A percentile compares a stretch with the other conserved stretches of the same genome.
Conservation (phyloP, 495 filamentous ascomycete species). For the Pyrenopolyporus hunteri region DNA sequence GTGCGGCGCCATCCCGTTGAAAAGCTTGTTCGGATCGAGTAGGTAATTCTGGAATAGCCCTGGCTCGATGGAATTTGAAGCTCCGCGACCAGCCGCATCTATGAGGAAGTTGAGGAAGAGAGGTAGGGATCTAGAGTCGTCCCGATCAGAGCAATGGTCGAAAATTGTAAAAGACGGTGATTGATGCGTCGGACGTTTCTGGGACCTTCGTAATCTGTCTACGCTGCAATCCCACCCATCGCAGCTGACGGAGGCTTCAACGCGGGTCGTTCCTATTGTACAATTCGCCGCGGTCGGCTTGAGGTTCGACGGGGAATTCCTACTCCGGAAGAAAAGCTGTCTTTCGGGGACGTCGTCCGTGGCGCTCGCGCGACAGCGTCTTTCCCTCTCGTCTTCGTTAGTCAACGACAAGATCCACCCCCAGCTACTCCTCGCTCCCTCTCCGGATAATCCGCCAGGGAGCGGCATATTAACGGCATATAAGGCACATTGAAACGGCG, state of each 20-base stretch:
- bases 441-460: neutral
- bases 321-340: neutral
- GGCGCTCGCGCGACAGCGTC: neutral
- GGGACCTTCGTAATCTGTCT: neutral
- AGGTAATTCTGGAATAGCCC: constrained; percentile 2
- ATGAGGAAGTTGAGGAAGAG: neutral
- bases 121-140: neutral
- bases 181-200: neutral
- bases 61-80: neutral
- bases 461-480: neutral
- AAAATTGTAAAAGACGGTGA: neutral
- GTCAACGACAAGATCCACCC: neutral
- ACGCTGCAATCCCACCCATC: constrained; percentile 4
- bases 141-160: neutral
- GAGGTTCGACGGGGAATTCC: neutral
- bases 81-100: neutral
- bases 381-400: neutral
- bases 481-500: neutral
- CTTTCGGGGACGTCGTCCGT: neutral
- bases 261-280: neutral
- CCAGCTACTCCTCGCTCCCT: neutral
- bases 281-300: neutral
- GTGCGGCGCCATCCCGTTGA: neutral
- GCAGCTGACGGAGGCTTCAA: neutral
- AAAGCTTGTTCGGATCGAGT: neutral